Conservation (phyloP, 306 rosid species). For the Hylodesmum podocarpum region DNA sequence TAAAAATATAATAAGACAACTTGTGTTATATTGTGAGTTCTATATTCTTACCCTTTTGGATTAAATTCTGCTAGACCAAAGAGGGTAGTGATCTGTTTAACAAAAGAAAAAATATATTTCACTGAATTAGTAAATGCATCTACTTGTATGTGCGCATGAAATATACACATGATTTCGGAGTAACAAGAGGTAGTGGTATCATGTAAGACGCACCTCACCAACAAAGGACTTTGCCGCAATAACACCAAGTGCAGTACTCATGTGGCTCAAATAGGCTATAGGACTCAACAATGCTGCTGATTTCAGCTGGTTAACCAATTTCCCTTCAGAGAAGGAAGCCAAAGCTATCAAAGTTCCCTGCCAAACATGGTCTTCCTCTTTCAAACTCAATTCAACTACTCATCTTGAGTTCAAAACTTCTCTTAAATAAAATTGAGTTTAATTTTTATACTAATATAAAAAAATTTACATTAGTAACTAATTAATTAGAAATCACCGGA, state of each 20-base stretch:
- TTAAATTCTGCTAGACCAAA: conserved; percentile 75
- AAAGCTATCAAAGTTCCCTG: conserved; percentile 78
- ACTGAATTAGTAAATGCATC: neutral
- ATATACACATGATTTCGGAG: neutral
- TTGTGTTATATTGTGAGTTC: neutral
- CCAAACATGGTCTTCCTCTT: conserved; percentile 24
- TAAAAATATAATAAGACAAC: neutral
- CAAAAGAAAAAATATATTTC: neutral
- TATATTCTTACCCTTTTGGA: conserved; percentile 58
- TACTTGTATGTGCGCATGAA: neutral
- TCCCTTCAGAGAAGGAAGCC: conserved; percentile 75
- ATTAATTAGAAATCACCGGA: too few species aligned
- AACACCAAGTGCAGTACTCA: conserved; percentile 60
- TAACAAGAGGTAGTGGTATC: neutral
- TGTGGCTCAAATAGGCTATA: conserved; percentile 74
- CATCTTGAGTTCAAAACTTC: neutral
- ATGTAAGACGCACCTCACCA: conserved; percentile 56
- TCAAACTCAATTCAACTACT: neutral
- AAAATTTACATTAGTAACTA: too few species aligned
- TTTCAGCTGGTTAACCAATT: conserved; percentile 54
- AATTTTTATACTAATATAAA: too few species aligned
- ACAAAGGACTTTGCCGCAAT: conserved; percentile 60
- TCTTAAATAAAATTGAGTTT: too few species aligned
- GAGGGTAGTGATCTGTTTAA: conserved; percentile 44
- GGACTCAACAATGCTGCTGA: conserved; percentile 85